Evolutionary conservation across 1,284 basidiomycete species (phyloP), one percentile per base, ranked within the genome.

Genomic region (Ceratobasidium sp.): DNA sequence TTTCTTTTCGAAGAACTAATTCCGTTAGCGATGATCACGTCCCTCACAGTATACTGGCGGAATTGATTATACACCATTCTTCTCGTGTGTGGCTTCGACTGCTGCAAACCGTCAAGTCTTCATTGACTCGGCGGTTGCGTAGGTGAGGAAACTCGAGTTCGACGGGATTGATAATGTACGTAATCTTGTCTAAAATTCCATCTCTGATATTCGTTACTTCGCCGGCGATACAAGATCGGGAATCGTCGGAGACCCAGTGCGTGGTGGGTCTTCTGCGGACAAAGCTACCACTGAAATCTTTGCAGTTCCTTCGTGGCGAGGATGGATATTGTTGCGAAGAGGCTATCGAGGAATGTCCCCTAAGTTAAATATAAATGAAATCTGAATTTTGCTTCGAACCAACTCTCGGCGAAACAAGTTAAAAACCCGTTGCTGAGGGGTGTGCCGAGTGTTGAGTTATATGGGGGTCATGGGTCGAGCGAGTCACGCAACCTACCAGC

Each of bases 161-260:
- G 69, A 71, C 40, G 69, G 69, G 13, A 61, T 71, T 20, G 69
- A 71, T 44, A 71, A 59, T 20, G 69, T 69, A 52, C n/a, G 67
- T 69, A 5, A 10, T 13, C 28, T n/a, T n/a, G n/a, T n/a, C n/a
- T n/a, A n/a, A n/a, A n/a, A n/a, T n/a, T n/a, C n/a, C n/a, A n/a
- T n/a, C n/a, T n/a, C n/a, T n/a, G n/a, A n/a, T n/a, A n/a, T n/a
- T n/a, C n/a, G n/a, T n/a, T n/a, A n/a, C n/a, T n/a, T n/a, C n/a
- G n/a, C n/a, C n/a, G n/a, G n/a, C n/a, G n/a, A n/a, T 46, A 13
- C 15, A 69, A 48, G 67, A 71, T 26, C 59, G 69, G 69, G 69
- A 71, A 9, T 71, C 59, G 69, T 71, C 20, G 54, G 54, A 3
- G 33, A 71, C 69, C 69, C 69, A 23, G 20, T 38, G 17, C 69